Evolutionary conservation across 75 land plant genomes (phyloP), one percentile per base, ranked within the genome.

Genomic region (Gnetum montanum): DNA sequence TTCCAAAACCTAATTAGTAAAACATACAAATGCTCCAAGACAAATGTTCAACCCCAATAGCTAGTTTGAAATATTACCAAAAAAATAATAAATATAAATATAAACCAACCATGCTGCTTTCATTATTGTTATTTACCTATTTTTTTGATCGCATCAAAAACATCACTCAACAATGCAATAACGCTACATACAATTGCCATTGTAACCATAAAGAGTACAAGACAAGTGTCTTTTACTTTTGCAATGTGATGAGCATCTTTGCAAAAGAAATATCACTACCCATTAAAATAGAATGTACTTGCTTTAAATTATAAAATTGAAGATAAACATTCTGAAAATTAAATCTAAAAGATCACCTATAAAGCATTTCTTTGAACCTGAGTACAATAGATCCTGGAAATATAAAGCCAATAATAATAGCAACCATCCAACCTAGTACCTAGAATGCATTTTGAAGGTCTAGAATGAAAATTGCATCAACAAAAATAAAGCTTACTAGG

Each of bases 371-470:
- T 15, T 37, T 58, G 68, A 25, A 83, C 92, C 78, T 83, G 5
- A 87, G 78, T 11, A 74, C 62, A 40, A 87, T 61, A 1, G 72
- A 70, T 57, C 90, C 89, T 13, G 94, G 94, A 54, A 88, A 88
- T 26, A 88, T 78, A 65, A 69, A 88, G 4, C 89, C 89, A 52
- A 88, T 61, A 45, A 77, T 72, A 16, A 88, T 81, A 15, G 89
- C 74, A 30, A 85, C 74, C 18, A 89, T 88, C 19, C 89, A 85
- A 16, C 93, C 93, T 40, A 85, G 84, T 43, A 88, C 67, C 57
- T 88, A 89, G 46, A 88, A 88, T 19, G 85, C 89, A 77, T 80
- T 83, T 85, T 85, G 84, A 31, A 88, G 84, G 48, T 75, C 78
- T 3, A 85, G 94, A 10, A 88, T 68, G 46, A 71, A 81, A 35